Evolutionary conservation across 371 early-diverging fungal species (phyloP), one percentile per base, ranked within the genome.

Genomic region (Zychaea mexicana): DNA sequence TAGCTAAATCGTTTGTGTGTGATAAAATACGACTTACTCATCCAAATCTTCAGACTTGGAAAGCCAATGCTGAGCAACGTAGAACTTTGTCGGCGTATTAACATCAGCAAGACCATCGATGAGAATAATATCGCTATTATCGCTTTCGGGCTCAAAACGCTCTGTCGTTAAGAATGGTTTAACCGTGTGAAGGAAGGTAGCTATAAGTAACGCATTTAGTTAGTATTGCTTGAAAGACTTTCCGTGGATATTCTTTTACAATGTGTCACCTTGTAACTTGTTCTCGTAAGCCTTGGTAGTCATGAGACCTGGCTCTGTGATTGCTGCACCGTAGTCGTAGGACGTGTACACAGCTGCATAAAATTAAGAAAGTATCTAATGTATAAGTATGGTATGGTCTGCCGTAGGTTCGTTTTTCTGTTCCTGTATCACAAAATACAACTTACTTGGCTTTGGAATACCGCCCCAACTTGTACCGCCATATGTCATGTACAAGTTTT

Each of bases 321-420:
- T 71, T 15, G 67, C 58, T 2, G 64, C 71, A 49, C 64, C 71
- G 58, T 71, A 71, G 28, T 71, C 71, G 56, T 71, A 71, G 3
- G 64, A 64, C 10, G 64, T 64, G 38, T 64, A 64, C 13, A 58
- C 58, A 15, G 52, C 61, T 61, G n/a, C 36, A 36, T 39, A 27
- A 2, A 39, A 21, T 17, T 26, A 49, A 19, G 15, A 33, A 60
- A 47, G 0, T 21, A 5, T n/a, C n/a, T n/a, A n/a, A n/a, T n/a
- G n/a, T n/a, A n/a, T n/a, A n/a, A n/a, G n/a, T n/a, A n/a, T n/a
- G n/a, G n/a, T n/a, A n/a, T n/a, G n/a, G n/a, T n/a, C n/a, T n/a
- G n/a, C n/a, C n/a, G n/a, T n/a, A n/a, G n/a, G n/a, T n/a, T n/a
- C n/a, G n/a, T n/a, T n/a, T n/a, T n/a, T n/a, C n/a, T n/a, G n/a